Evolutionary conservation across 768 basidiomycete species (phyloP).

Genomic region (Mrakia blollopis): DNA sequence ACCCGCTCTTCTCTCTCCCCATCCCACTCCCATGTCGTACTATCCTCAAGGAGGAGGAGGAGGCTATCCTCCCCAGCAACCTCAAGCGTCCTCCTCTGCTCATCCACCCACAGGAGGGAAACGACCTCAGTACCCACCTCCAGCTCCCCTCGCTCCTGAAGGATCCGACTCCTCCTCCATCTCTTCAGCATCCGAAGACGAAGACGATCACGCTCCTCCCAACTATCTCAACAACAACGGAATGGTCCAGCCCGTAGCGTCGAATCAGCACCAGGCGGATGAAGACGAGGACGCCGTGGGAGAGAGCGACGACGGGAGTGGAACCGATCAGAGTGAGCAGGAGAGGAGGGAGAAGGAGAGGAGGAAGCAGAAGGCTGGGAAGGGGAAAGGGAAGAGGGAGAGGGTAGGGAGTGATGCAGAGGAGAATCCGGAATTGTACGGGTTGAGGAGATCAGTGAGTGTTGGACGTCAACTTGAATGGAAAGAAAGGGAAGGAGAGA

Average conservation of each 20-base stretch:
- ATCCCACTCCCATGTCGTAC: not conserved
- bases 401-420: conserved; percentile 17
- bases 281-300: conserved; percentile 15
- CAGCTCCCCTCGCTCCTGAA: not conserved
- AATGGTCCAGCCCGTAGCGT: not conserved
- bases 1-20: too few relatives aligned
- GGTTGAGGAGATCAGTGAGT: conserved; percentile 26
- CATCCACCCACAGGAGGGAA: conserved; percentile 12
- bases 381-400: conserved; percentile 2
- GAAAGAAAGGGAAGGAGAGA: not conserved
- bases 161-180: not conserved
- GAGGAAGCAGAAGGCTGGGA: not conserved
- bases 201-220: not conserved
- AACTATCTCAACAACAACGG: not conserved
- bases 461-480: not conserved
- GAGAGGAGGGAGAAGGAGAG: not conserved
- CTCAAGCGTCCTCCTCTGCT: not conserved
- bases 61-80: not conserved
- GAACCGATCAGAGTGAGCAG: conserved; percentile 3
- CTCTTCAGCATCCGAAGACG: conserved; percentile 14
- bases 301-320: not conserved
- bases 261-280: not conserved
- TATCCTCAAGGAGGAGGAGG: not conserved
- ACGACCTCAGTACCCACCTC: not conserved
- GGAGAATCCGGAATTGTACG: conserved; percentile 24